Evolutionary conservation across 225 moss, liverwort and hornwort genomes (phyloP).

Genomic region (Physcomitrellopsis africana): DNA sequence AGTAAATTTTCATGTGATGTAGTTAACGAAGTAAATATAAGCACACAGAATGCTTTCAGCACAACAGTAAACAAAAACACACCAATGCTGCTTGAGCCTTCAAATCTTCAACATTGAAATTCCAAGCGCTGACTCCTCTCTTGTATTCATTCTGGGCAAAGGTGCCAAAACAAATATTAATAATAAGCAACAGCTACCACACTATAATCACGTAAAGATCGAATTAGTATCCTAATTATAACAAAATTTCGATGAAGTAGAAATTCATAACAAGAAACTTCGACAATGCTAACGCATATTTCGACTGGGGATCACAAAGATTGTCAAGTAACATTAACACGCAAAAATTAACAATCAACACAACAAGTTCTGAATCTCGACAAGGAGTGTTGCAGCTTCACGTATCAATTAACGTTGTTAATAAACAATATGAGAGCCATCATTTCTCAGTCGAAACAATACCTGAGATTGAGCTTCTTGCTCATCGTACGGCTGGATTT

Average conservation of each 20-base stretch:
- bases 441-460: background rate
- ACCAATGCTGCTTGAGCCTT: constrained; percentile 67
- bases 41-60: background rate
- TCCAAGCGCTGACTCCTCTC: constrained; percentile 78
- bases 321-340: background rate
- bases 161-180: background rate
- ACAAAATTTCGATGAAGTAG: background rate
- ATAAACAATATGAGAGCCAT: background rate
- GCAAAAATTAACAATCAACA: background rate
- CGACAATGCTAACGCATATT: background rate
- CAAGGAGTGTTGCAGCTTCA: constrained; percentile 3
- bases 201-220: background rate
- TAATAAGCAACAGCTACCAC: background rate
- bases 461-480: constrained; percentile 72
- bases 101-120: constrained; percentile 75
- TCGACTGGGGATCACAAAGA: background rate
- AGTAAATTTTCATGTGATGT: background rate
- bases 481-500: constrained; percentile 75
- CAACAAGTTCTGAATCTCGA: background rate
- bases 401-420: background rate
- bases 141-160: constrained; percentile 60
- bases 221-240: constrained; percentile 8
- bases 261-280: background rate
- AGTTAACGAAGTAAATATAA: background rate
- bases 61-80: background rate